Base-by-base conservation (phyloP, 2,329 filamentous ascomycete species). In the Parasarocladium wereldwijsianum region DNA sequence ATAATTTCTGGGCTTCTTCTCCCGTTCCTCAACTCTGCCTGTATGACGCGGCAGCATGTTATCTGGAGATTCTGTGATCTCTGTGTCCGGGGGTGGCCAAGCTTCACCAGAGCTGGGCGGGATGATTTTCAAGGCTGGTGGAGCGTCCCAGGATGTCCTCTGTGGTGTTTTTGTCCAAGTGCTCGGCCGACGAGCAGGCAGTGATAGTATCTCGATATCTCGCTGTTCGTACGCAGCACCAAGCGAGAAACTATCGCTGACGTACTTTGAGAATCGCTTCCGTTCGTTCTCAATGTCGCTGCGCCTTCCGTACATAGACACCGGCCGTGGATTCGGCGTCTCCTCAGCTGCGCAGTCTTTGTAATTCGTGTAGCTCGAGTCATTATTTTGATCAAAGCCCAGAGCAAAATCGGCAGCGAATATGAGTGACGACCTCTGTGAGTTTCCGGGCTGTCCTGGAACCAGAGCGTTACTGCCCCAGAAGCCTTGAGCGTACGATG, bases 131-230 rank as follows among this genome's bases (percentile, higher is more conserved):
- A n/a, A n/a, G n/a, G n/a, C n/a, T n/a, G n/a, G n/a, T n/a, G n/a
- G n/a, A n/a, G n/a, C n/a, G n/a, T n/a, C n/a, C n/a, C n/a, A n/a
- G n/a, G n/a, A n/a, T n/a, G n/a, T 43, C 32, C 6, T 25, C 28
- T 4, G 36, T 22, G 2, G 43, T 45, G 12, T 38, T 38, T 75
- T 32, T n/a, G n/a, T n/a, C n/a, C n/a, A n/a, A n/a, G n/a, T n/a
- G n/a, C n/a, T n/a, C n/a, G n/a, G n/a, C n/a, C n/a, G n/a, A n/a
- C n/a, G n/a, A n/a, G n/a, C 17, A 12, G 32, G 12, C 4, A 24
- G 13, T 8, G 29, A 23, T 11, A 30, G 19, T 21, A 30, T 30
- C n/a, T 23, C 28, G 6, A 24, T 5, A 18, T 30, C 28, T 13
- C 15, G 10, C 20, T 23, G 12, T 17, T 10, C n/a, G 8, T 6